A percentile compares a stretch with the other conserved stretches of the same genome.
Evolutionary conservation across 2,329 filamentous ascomycete genomes (phyloP).

Genomic region (Coleophoma cylindrospora): DNA sequence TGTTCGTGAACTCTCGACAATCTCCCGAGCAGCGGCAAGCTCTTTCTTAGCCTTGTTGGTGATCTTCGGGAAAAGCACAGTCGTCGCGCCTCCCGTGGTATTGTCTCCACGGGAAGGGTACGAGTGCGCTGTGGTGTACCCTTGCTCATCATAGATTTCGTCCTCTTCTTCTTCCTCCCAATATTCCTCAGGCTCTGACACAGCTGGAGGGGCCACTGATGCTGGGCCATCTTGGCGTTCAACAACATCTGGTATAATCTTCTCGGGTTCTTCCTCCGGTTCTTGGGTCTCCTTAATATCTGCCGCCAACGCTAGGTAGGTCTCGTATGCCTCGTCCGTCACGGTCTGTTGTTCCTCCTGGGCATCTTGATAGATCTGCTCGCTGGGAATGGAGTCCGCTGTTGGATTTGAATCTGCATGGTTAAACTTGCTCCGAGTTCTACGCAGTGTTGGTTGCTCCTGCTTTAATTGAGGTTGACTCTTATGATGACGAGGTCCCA

Average conservation of each 20-base stretch:
- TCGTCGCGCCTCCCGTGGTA: conserved; percentile 58
- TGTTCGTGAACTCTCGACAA: conserved; percentile 32
- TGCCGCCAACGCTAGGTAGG: conserved; percentile 26
- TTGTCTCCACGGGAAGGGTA: conserved; percentile 72
- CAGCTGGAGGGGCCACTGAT: conserved; percentile 15
- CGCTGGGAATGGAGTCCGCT: conserved; percentile 6
- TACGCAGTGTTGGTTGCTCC: conserved; percentile 15
- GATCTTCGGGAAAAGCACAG: conserved; percentile 67
- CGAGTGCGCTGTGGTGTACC: conserved; percentile 71
- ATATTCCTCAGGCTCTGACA: conserved; percentile 61
- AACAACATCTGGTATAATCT: not conserved
- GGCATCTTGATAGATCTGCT: conserved; percentile 14
- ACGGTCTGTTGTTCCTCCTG: conserved; percentile 3
- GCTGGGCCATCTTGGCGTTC: conserved; percentile 11
- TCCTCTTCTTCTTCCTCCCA: conserved; percentile 60
- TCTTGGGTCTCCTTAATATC: conserved; percentile 6
- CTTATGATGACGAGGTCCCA: conserved; percentile 22
- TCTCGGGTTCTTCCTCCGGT: not conserved
- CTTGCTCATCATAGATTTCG: conserved; percentile 61
- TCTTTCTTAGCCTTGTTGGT: conserved; percentile 67
- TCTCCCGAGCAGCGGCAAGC: conserved; percentile 52
- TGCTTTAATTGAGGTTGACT: conserved; percentile 23
- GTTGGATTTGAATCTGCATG: conserved; percentile 8
- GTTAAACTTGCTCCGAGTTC: conserved; percentile 18
- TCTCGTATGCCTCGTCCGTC: conserved; percentile 6